phyloP scores from a whole-genome alignment of 2,329 filamentous ascomycete genomes.

The Epichloe gansuensis region DNA sequence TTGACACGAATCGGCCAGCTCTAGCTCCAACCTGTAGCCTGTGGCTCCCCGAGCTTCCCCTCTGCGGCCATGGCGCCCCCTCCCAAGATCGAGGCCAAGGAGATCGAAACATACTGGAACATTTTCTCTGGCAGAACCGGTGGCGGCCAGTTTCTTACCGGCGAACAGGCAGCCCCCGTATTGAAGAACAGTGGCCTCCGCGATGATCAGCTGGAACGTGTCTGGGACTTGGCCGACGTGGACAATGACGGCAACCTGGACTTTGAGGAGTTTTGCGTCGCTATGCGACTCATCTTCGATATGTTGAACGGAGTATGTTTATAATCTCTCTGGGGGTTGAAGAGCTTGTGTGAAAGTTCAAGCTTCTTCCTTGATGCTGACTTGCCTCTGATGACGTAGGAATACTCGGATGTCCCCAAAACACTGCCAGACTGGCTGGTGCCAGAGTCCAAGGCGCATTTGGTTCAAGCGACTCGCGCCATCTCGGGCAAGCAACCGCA shows the following conservation, averaged over 20 bases:
- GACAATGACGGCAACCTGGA: constrained; percentile 95
- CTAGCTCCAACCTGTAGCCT: neutral
- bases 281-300: constrained; percentile 96
- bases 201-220: constrained; percentile 75
- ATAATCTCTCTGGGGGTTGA: constrained; percentile 1
- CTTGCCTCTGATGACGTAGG: constrained; percentile 34
- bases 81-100: constrained; percentile 47
- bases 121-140: constrained; percentile 48
- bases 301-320: constrained; percentile 72
- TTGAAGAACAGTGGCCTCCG: constrained; percentile 51
- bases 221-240: constrained; percentile 96
- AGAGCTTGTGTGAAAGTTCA: neutral
- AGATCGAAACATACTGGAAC: constrained; percentile 55
- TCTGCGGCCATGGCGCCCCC: constrained; percentile 30
- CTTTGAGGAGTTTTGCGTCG: constrained; percentile 99
- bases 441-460: constrained; percentile 84
- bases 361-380: neutral
- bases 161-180: constrained; percentile 48
- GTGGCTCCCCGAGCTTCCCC: constrained; percentile 3
- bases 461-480: constrained; percentile 72
- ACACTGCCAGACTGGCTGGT: constrained; percentile 90
- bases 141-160: constrained; percentile 45
- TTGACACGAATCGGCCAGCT: neutral
- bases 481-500: constrained; percentile 66
- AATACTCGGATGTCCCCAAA: constrained; percentile 78